Conservation (phyloP, 139 green algal genomes). For the Desmodesmus armatus region DNA sequence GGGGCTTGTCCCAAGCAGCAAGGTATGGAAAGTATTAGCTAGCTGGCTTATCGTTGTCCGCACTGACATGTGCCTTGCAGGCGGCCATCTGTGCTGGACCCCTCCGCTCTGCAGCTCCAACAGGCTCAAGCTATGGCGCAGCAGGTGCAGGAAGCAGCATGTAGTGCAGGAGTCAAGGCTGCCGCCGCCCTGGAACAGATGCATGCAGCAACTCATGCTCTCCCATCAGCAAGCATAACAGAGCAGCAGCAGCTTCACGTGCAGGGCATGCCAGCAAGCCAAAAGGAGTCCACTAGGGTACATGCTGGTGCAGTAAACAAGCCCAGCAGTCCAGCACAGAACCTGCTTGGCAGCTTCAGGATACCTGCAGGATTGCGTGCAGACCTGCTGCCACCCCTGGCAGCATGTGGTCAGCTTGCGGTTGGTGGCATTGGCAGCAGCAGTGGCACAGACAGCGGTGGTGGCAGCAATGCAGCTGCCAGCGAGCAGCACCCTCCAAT, state of each 20-base stretch:
- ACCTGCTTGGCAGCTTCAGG: background rate
- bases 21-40: too few relatives aligned
- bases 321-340: background rate
- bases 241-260: background rate
- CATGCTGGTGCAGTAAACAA: background rate
- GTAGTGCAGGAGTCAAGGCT: background rate
- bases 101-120: conserved; percentile 6
- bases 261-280: background rate
- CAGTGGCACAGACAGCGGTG: too few relatives aligned
- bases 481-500: too few relatives aligned
- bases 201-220: too few relatives aligned
- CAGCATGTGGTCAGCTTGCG: background rate
- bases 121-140: conserved; percentile 24
- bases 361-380: conserved; percentile 5
- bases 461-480: too few relatives aligned
- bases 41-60: background rate
- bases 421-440: conserved; percentile 23
- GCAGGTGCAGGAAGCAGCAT: background rate
- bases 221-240: too few relatives aligned
- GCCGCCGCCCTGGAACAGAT: background rate
- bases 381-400: background rate
- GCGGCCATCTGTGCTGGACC: background rate
- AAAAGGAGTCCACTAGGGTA: background rate
- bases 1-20: too few relatives aligned
- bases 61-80: background rate